These are phyloP conservation scores for Cystoisospora suis DNA, from an alignment of 169 alveolate species.

Conservation along the genomic window DNA sequence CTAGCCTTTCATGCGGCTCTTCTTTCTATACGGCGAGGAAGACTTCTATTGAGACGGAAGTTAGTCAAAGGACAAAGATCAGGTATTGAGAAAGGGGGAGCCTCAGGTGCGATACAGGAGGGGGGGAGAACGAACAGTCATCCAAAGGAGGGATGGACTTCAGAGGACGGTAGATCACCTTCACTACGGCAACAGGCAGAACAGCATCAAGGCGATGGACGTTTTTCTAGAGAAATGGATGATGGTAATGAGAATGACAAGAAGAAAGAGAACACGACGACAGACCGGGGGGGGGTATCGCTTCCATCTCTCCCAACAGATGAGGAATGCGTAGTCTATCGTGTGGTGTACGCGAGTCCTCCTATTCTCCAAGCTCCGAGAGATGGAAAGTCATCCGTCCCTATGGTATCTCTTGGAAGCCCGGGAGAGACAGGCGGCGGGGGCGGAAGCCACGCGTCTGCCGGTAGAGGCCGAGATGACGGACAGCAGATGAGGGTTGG, in stretches of 20 bases:
- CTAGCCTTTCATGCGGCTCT: conserved; percentile 42
- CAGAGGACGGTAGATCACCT: background rate
- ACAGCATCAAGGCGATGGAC: no score
- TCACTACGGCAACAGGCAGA: background rate
- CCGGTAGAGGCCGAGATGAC: background rate
- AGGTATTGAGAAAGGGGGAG: no score
- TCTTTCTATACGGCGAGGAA: background rate
- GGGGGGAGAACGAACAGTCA: background rate
- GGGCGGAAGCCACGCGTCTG: background rate
- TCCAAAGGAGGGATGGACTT: background rate
- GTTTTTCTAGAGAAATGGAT: no score
- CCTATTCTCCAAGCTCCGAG: no score
- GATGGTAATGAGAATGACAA: background rate
- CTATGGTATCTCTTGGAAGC: no score
- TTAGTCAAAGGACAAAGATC: no score
- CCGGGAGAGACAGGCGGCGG: no score
- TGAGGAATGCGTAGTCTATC: background rate
- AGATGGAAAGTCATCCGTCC: no score
- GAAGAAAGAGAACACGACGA: background rate
- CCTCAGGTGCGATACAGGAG: background rate
- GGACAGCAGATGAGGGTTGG: no score
- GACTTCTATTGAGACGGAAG: background rate
- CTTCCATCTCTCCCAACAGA: background rate
- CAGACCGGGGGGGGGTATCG: background rate
- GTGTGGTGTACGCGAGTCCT: background rate